Conservation (phyloP, 257 asterid species). For the Solanum appendiculatum region DNA sequence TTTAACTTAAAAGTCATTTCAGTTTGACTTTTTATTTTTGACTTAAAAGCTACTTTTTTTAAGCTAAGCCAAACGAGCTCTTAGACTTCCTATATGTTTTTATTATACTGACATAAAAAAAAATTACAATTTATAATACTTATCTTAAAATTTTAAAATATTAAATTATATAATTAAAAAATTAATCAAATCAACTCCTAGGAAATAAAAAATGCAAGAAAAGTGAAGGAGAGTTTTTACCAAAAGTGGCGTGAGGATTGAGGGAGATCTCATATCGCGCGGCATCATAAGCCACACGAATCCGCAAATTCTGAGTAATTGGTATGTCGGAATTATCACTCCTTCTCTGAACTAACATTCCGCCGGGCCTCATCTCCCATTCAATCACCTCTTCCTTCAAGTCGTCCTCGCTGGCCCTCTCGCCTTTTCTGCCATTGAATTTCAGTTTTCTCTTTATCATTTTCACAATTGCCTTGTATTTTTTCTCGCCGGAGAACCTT, state of each 20-base stretch:
- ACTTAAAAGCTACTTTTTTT: too few relatives aligned
- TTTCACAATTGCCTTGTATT: background rate
- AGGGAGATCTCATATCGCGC: conserved; percentile 36
- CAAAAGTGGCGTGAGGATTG: conserved; percentile 45
- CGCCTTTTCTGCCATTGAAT: conserved; percentile 15
- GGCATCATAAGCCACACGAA: conserved; percentile 41
- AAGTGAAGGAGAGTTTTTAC: conserved; percentile 8
- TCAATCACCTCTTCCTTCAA: conserved; percentile 25
- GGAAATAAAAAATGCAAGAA: too few relatives aligned
- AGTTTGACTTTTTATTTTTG: too few relatives aligned
- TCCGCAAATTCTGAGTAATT: conserved; percentile 20
- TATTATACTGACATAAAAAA: too few relatives aligned
- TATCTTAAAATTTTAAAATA: too few relatives aligned
- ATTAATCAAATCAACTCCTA: too few relatives aligned
- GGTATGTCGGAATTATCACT: conserved; percentile 10
- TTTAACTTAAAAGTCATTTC: too few relatives aligned
- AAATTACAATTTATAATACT: too few relatives aligned
- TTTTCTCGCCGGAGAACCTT: background rate
- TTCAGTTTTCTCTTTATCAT: conserved; percentile 33
- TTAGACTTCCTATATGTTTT: too few relatives aligned
- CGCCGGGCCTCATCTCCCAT: conserved; percentile 70
- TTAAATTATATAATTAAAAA: too few relatives aligned
- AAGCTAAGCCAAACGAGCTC: too few relatives aligned
- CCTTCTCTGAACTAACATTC: conserved; percentile 68
- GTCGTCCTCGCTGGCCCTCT: background rate